Base-by-base conservation (phyloP, 176 grass and related monocot genomes). In the Alopecurus myosuroides region DNA sequence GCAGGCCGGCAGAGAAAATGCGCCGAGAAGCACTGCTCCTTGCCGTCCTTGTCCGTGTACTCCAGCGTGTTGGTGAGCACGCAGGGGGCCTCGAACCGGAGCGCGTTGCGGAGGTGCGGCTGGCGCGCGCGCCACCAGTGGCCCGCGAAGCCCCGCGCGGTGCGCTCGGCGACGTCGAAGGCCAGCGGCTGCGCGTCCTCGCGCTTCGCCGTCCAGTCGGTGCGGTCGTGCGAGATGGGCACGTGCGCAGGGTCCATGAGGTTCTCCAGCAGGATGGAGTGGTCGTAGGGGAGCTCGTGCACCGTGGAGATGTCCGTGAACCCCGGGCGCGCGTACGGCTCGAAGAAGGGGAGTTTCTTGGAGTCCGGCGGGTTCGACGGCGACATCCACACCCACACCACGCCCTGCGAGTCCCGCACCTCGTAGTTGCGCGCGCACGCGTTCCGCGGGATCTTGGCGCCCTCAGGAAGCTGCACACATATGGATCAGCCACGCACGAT, bases 261-360 rank as follows among this genome's bases (percentile, higher is more conserved):
- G 84, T 99, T 98, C 77, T 98, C 97, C 1, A 95, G 88, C 34
- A 99, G 97, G 80, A 99, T 99, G 69, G 97, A 99, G 86, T 99
- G 97, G 86, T 96, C 97, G 85, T 96, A 99, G 70, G 93, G 93
- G 40, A 99, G 93, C 82, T 95, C 97, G 83, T 99, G 97, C 18
- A 91, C 87, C 25, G 93, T 88, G 8, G 97, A 99, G 9, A 77
- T 23, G 83, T 94, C 93, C 82, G 76, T 81, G 91, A 99, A 99
- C 73, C 91, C 93, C 8, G 81, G 63, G 13, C 85, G 85, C 46
- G 86, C 81, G 49, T 92, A 99, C 49, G 85, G 83, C 74, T 95
- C 88, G 86, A 99, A 99, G 90, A 90, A 92, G 6, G 97, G 93
- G 1, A 94, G 86, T 81, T 95, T 98, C 53, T 29, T 23, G 0